Evolutionary conservation across 495 filamentous ascomycete species (phyloP).

Genomic region (Delitschia confertaspora): DNA sequence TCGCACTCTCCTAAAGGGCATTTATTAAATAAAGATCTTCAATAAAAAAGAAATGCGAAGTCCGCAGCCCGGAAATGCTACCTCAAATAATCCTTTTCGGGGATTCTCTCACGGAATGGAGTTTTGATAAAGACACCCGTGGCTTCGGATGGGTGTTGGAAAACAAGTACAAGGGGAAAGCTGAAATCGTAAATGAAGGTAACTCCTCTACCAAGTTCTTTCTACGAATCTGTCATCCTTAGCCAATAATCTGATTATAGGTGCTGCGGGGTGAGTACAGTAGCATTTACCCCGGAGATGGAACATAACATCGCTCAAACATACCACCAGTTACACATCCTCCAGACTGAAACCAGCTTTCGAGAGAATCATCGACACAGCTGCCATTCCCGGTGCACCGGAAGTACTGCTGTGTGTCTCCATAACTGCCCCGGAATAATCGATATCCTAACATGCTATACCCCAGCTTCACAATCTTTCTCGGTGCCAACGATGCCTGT

Average conservation of each 20-base stretch:
- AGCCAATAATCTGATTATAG: constrained; percentile 8
- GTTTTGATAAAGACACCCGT: constrained; percentile 18
- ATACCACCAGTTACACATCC: constrained; percentile 19
- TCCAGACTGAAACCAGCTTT: constrained; percentile 17
- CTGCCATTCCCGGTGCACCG: constrained; percentile 2
- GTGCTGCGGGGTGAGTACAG: constrained; percentile 21
- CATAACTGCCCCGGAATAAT: too few relatives aligned
- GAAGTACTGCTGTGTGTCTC: constrained; percentile 28
- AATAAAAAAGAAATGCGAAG: neutral
- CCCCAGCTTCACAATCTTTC: constrained; percentile 30
- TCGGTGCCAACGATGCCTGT: constrained; percentile 33
- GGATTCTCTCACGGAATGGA: constrained; percentile 27
- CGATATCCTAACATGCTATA: too few relatives aligned
- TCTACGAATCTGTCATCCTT: constrained; percentile 1
- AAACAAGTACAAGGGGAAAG: constrained; percentile 23
- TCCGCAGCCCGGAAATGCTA: constrained; percentile 1
- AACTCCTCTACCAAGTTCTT: constrained; percentile 1
- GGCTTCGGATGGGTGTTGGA: constrained; percentile 23
- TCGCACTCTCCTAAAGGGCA: too few relatives aligned
- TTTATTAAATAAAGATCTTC: too few relatives aligned
- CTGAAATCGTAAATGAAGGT: constrained; percentile 24
- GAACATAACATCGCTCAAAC: neutral
- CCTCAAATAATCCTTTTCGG: constrained; percentile 28
- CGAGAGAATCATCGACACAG: constrained; percentile 16
- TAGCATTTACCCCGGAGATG: neutral